Evolutionary conservation across 2,329 filamentous ascomycete species (phyloP).

Genomic region (Pseudogymnoascus sp.): DNA sequence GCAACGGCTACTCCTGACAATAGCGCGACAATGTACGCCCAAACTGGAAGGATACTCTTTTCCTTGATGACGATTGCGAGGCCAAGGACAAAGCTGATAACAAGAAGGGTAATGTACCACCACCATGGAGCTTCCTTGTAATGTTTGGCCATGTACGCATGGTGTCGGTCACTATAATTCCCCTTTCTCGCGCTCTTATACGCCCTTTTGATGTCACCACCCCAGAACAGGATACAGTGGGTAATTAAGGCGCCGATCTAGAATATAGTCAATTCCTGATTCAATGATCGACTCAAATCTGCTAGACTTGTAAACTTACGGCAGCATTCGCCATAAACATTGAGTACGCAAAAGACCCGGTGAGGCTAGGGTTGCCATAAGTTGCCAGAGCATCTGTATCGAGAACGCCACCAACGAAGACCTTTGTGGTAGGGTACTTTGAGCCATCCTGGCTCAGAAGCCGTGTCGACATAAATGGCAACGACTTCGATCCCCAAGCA

Average conservation of each 20-base stretch:
- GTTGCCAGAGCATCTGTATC: slow-evolving; percentile 33
- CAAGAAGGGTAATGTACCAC: slow-evolving; percentile 34
- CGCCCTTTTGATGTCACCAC: slow-evolving; percentile 40
- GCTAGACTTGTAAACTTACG: slow-evolving; percentile 28
- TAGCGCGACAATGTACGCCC: slow-evolving; percentile 35
- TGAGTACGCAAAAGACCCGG: slow-evolving; percentile 42
- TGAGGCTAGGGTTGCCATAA: slow-evolving; percentile 40
- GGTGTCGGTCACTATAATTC: slow-evolving; percentile 41
- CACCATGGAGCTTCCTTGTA: slow-evolving; percentile 36
- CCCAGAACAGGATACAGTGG: slow-evolving; percentile 48
- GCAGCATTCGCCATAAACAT: slow-evolving; percentile 51
- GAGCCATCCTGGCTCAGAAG: slow-evolving; percentile 32
- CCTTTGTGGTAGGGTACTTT: slow-evolving; percentile 33
- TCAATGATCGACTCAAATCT: fast-evolving
- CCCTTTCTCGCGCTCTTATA: slow-evolving; percentile 39
- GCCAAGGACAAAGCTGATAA: slow-evolving; percentile 30
- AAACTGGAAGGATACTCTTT: slow-evolving; percentile 32
- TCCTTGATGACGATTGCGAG: slow-evolving; percentile 32
- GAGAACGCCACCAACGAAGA: slow-evolving; percentile 34
- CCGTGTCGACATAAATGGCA: slow-evolving; percentile 36
- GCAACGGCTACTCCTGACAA: slow-evolving; percentile 36
- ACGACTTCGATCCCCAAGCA: slow-evolving; percentile 31
- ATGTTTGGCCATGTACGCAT: slow-evolving; percentile 36
- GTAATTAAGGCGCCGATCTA: slow-evolving; percentile 47
- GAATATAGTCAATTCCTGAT: slow-evolving; percentile 10